Percentiles rank a stretch among this genome's conserved stretches.
These are phyloP conservation scores for Verticillium zaregamsianum DNA, from an alignment of 2,329 filamentous ascomycete genomes.

Conservation along the genomic window DNA sequence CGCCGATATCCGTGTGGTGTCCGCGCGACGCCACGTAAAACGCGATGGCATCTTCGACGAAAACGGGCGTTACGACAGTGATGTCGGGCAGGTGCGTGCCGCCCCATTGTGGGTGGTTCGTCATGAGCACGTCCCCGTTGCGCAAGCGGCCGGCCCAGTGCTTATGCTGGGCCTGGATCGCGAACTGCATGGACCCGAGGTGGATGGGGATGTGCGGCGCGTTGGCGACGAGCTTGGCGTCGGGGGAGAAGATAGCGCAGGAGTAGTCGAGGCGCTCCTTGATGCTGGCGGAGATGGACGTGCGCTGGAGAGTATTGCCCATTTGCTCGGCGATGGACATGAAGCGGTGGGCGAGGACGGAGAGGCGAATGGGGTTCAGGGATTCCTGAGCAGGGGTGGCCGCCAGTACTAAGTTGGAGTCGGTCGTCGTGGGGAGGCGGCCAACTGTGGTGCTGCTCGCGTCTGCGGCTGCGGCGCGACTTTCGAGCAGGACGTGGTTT, in stretches of 20 bases:
- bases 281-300: slow-evolving; percentile 46
- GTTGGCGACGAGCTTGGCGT: slow-evolving; percentile 36
- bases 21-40: slow-evolving; percentile 35
- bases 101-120: slow-evolving; percentile 33
- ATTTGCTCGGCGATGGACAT: slow-evolving; percentile 58
- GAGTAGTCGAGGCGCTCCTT: slow-evolving; percentile 39
- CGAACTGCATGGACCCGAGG: slow-evolving; percentile 37
- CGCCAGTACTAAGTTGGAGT: slow-evolving; percentile 26
- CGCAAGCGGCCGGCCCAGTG: slow-evolving; percentile 25
- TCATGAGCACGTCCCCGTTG: slow-evolving; percentile 33
- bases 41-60: slow-evolving; percentile 23
- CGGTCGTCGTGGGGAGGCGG: slow-evolving; percentile 20
- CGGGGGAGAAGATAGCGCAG: slow-evolving; percentile 36
- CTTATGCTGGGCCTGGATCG: slow-evolving; percentile 31
- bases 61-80: slow-evolving; percentile 36
- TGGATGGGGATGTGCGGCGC: slow-evolving; percentile 37
- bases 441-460: slow-evolving; percentile 8
- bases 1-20: slow-evolving; percentile 35
- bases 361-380: slow-evolving; percentile 45
- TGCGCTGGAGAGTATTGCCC: slow-evolving; percentile 52
- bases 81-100: slow-evolving; percentile 36
- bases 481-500: slow-evolving; percentile 25
- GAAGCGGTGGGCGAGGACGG: slow-evolving; percentile 52
- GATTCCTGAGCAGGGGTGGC: too few species aligned
- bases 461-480: too few species aligned